Percentiles rank a stretch among this genome's conserved stretches.
Conservation (phyloP, 371 early-diverging fungal species). For the Lichtheimia ornata region DNA sequence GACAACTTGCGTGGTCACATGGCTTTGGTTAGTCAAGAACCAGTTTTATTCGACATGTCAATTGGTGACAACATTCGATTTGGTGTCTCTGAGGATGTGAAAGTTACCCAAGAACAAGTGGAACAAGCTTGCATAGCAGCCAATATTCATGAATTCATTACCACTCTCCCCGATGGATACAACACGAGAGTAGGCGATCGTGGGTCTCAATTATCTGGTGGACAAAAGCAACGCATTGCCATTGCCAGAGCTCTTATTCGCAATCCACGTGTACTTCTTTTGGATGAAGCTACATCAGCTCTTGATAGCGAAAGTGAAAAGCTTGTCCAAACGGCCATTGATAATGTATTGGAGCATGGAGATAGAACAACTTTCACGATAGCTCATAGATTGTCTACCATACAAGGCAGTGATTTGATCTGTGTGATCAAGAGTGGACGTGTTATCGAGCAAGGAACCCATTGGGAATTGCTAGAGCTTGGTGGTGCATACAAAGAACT, state of each 20-base stretch:
- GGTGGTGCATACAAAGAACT: constrained; percentile 42
- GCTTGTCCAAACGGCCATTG: constrained; percentile 86
- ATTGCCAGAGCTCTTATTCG: constrained; percentile 45
- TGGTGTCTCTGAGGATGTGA: constrained; percentile 52
- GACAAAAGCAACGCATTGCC: constrained; percentile 84
- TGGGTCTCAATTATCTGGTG: constrained; percentile 79
- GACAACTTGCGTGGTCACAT: constrained; percentile 68
- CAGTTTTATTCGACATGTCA: constrained; percentile 75
- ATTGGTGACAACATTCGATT: constrained; percentile 81
- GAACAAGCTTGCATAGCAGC: constrained; percentile 62
- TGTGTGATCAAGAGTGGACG: too few relatives aligned
- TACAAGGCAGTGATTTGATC: too few relatives aligned
- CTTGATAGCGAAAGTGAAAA: constrained; percentile 90
- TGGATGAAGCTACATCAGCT: constrained; percentile 97
- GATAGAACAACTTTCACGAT: constrained; percentile 60
- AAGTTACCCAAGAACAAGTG: constrained; percentile 57
- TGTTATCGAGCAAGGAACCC: constrained; percentile 83
- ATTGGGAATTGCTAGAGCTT: constrained; percentile 66
- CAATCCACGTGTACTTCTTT: constrained; percentile 45
- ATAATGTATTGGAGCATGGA: constrained; percentile 58
- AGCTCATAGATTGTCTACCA: constrained; percentile 64
- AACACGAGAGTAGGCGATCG: constrained; percentile 79
- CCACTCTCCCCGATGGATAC: constrained; percentile 68
- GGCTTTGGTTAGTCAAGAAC: constrained; percentile 90
- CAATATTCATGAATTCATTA: constrained; percentile 81